phyloP scores from a whole-genome alignment of 192 early-diverging fungal species.

The Glomus cerebriforme region DNA sequence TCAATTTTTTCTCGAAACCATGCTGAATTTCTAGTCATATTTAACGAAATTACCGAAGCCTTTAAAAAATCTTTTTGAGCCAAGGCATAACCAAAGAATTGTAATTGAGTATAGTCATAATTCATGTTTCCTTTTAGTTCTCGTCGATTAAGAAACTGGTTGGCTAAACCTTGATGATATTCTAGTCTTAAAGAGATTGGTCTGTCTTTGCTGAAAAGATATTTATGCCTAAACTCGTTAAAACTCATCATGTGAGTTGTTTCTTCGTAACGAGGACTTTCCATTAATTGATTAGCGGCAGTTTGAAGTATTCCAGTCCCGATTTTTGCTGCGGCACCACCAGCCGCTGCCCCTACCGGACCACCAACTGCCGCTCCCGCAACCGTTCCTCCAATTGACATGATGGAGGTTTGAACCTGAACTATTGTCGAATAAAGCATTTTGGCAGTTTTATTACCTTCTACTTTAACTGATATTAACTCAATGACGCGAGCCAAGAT shows the following conservation, averaged over 20 bases:
- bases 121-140: constrained; percentile 3
- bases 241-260: not conserved
- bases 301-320: too few species aligned
- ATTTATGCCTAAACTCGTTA: not conserved
- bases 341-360: too few species aligned
- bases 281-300: not conserved
- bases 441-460: not conserved
- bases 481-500: too few species aligned
- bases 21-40: too few species aligned
- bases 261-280: not conserved
- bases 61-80: constrained; percentile 9
- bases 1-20: too few species aligned
- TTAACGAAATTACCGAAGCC: not conserved
- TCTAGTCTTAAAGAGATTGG: not conserved
- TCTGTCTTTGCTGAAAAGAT: not conserved
- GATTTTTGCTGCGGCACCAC: too few species aligned
- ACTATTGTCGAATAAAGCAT: not conserved
- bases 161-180: not conserved
- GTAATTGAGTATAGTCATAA: constrained; percentile 3
- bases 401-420: not conserved
- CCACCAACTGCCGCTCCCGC: too few species aligned
- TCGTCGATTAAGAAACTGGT: not conserved
- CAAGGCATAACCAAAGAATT: not conserved
- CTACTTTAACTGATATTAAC: too few species aligned
- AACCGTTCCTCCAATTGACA: not conserved